Percentiles rank a stretch among this genome's conserved stretches.
phyloP scores from a whole-genome alignment of 768 basidiomycete species.

The Boletus barrowsii region DNA sequence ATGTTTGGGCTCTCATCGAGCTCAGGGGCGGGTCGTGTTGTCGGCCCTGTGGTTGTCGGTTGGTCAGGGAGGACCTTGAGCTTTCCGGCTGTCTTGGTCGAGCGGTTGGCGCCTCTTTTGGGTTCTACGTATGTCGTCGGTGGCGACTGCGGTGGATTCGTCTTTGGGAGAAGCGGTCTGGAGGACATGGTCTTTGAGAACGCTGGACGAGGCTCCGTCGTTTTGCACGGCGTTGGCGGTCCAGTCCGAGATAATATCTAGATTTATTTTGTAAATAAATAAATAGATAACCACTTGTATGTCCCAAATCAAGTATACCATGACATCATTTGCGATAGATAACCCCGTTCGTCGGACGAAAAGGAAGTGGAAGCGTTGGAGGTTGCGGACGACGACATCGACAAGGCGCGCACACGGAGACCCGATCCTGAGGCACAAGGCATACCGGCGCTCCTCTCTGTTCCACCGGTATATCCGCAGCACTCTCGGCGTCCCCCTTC shows the following conservation, averaged over 20 bases:
- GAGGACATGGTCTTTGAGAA: conserved; percentile 23
- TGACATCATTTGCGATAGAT: conserved; percentile 14
- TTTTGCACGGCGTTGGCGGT: conserved; percentile 5
- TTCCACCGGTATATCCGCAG: not conserved
- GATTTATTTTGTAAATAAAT: not conserved
- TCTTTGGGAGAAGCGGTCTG: conserved; percentile 32
- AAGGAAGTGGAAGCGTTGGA: not conserved
- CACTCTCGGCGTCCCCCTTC: not conserved
- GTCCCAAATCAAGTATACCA: not conserved
- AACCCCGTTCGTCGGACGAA: not conserved
- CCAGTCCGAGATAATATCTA: conserved; percentile 11
- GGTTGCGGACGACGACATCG: not conserved
- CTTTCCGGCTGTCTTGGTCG: conserved; percentile 80
- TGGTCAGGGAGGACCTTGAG: conserved; percentile 88
- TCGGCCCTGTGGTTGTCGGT: conserved; percentile 48
- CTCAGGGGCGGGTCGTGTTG: conserved; percentile 21
- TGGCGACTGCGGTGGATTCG: conserved; percentile 18
- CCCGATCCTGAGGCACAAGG: not conserved
- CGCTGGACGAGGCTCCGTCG: conserved; percentile 15
- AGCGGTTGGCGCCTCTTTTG: conserved; percentile 73
- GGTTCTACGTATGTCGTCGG: conserved; percentile 33
- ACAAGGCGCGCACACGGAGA: not conserved
- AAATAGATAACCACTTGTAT: not conserved
- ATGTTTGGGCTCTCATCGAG: conserved; percentile 46
- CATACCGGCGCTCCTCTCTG: too few relatives aligned